Evolutionary conservation across 2,329 filamentous ascomycete species (phyloP), one percentile per base, ranked within the genome.

Genomic region (Botrytis sinoallii): DNA sequence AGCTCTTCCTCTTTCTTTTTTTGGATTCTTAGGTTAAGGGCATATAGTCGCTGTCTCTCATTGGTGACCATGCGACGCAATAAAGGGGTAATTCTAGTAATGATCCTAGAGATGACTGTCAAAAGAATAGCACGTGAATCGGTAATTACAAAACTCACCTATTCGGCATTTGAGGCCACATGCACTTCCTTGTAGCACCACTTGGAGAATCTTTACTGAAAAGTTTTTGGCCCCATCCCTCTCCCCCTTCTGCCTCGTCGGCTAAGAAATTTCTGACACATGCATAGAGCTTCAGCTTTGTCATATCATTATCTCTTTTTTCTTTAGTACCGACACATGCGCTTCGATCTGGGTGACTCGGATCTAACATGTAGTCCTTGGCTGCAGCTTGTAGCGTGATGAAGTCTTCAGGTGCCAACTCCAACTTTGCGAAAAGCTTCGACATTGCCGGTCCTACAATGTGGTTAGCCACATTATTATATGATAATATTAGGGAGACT

Each of bases 61-160:
- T 82, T 82, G n/a, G 79, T 81, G 14, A 82, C 79, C 77, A 80
- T 79, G 14, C 80, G 79, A 22, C 80, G 78, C 63, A 82, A 70
- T 14, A 82, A 72, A 48, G 79, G 80, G 38, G 76, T 80, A 32
- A 81, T 74, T 10, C 76, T 69, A 12, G 75, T 69, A 5, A 79
- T 78, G 25, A 81, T 75, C 72, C 79, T 81, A 61, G 35, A 32
- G 10, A 40, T 25, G 20, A 44, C 60, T 61, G 55, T 79, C 73
- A 79, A 73, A 70, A 72, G 59, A 38, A 59, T 52, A 65, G 70
- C 29, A 38, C 18, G 40, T 65, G 10, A 63, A 61, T 52, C 18
- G 40, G 18, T 69, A 55, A 22, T 29, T n/a, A 57, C 16, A 48
- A 59, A 32, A 75, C 79, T 75, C 77, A 81, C 80, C 79, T 77